Evolutionary conservation across 108 stramenopile genomes (phyloP).

Genomic region (Skeletonema marinoi): DNA sequence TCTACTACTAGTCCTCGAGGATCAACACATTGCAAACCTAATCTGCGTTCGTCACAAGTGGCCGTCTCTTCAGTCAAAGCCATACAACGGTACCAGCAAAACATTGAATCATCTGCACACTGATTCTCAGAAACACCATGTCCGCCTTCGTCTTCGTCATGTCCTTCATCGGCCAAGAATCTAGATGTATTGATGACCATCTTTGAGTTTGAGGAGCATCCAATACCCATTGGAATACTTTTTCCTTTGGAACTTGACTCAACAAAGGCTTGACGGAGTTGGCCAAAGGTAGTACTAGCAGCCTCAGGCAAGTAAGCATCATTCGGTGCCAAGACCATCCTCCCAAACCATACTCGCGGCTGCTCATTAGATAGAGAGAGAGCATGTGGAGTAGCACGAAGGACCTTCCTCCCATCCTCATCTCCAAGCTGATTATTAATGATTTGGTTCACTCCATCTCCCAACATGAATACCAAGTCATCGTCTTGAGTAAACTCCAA

Average conservation of each 20-base stretch:
- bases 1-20: conserved; percentile 50
- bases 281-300: conserved; percentile 53
- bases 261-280: conserved; percentile 53
- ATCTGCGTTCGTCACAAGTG: conserved; percentile 54
- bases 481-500: conserved; percentile 61
- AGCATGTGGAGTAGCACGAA: conserved; percentile 78
- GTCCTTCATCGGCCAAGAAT: conserved; percentile 33
- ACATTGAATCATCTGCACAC: conserved; percentile 63
- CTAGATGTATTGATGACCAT: conserved; percentile 34
- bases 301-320: conserved; percentile 53
- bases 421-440: conserved; percentile 42
- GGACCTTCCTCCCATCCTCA: conserved; percentile 7
- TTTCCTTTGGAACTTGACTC: conserved; percentile 18
- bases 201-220: conserved; percentile 29
- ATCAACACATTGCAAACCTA: conserved; percentile 67
- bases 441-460: conserved; percentile 82
- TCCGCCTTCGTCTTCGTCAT: neutral
- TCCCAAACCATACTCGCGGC: conserved; percentile 83
- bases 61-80: conserved; percentile 35
- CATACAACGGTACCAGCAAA: conserved; percentile 89
- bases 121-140: neutral
- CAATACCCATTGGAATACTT: conserved; percentile 16
- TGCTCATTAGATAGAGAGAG: conserved; percentile 15
- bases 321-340: conserved; percentile 84
- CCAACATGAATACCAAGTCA: conserved; percentile 77